Conservation (phyloP, 2,329 filamentous ascomycete genomes). For the Fusarium pilosicola region DNA sequence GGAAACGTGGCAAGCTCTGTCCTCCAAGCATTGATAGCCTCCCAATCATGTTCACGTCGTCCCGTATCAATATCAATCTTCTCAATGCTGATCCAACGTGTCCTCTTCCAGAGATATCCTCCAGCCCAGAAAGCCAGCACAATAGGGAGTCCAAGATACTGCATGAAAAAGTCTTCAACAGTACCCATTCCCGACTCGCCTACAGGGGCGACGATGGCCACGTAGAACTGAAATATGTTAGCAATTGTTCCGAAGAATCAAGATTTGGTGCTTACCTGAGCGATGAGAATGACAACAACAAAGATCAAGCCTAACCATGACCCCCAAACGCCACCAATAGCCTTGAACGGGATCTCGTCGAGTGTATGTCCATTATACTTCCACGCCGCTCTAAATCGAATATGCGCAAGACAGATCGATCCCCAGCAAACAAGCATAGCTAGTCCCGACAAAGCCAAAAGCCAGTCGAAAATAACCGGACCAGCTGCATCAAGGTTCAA, state of each 20-base stretch:
- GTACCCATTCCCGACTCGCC: conserved; percentile 47
- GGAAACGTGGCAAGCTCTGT: conserved; percentile 61
- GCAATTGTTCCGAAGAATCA: accelerated
- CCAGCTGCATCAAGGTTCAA: conserved; percentile 58
- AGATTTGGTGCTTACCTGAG: conserved; percentile 51
- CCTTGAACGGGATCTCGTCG: conserved; percentile 72
- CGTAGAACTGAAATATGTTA: conserved; percentile 42
- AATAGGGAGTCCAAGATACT: conserved; percentile 63
- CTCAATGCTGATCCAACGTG: conserved; percentile 65
- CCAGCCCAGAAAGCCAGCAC: conserved; percentile 63
- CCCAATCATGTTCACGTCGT: conserved; percentile 71
- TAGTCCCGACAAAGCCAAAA: conserved; percentile 70
- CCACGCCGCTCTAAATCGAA: conserved; percentile 73
- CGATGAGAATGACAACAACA: conserved; percentile 62
- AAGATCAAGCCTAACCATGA: conserved; percentile 71
- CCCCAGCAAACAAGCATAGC: conserved; percentile 73
- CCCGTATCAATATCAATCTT: conserved; percentile 75
- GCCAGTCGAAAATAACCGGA: conserved; percentile 68
- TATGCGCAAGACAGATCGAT: conserved; percentile 69
- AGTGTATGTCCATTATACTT: conserved; percentile 64
- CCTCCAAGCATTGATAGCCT: conserved; percentile 63
- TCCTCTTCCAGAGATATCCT: conserved; percentile 73
- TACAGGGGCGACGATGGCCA: conserved; percentile 57
- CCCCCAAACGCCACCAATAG: conserved; percentile 69
- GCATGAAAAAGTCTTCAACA: conserved; percentile 63